These are phyloP conservation scores for Eleusine indica DNA, from an alignment of 176 grass and related monocot species.

Conservation along the genomic window DNA sequence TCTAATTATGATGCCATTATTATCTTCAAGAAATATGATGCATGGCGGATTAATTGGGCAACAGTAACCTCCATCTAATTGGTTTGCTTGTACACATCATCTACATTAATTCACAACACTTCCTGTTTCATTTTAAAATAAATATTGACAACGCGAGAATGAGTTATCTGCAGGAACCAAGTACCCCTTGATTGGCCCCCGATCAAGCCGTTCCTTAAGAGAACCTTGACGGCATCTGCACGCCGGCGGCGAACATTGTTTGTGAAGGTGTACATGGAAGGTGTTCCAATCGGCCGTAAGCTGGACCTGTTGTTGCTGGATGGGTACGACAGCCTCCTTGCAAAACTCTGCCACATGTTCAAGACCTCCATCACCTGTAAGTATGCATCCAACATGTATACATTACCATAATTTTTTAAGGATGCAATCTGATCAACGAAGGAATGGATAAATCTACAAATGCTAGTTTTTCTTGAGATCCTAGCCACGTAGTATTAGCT, in stretches of 20 bases:
- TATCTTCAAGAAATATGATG: conserved; percentile 7
- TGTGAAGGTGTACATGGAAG: conserved; percentile 84
- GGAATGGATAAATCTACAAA: conserved; percentile 11
- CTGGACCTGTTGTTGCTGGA: conserved; percentile 56
- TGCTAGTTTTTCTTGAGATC: conserved; percentile 8
- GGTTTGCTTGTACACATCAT: conserved; percentile 39
- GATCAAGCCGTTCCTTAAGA: conserved; percentile 73
- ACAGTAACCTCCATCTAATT: conserved; percentile 31
- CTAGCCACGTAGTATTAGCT: background rate
- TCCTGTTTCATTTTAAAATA: background rate
- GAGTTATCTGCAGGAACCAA: conserved; percentile 37
- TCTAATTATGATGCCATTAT: conserved; percentile 6
- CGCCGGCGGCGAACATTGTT: conserved; percentile 39
- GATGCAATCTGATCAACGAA: background rate
- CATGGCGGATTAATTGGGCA: conserved; percentile 24
- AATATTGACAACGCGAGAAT: conserved; percentile 10
- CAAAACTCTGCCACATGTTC: conserved; percentile 65
- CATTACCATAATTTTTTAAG: background rate
- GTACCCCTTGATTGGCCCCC: conserved; percentile 54
- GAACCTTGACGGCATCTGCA: conserved; percentile 36
- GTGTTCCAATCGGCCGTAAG: conserved; percentile 71
- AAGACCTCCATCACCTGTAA: conserved; percentile 60
- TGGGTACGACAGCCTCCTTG: conserved; percentile 56
- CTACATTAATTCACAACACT: conserved; percentile 26
- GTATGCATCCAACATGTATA: conserved; percentile 5